Evolutionary conservation across 2,329 filamentous ascomycete species (phyloP).

Genomic region (Chrysoporthe cubensis): DNA sequence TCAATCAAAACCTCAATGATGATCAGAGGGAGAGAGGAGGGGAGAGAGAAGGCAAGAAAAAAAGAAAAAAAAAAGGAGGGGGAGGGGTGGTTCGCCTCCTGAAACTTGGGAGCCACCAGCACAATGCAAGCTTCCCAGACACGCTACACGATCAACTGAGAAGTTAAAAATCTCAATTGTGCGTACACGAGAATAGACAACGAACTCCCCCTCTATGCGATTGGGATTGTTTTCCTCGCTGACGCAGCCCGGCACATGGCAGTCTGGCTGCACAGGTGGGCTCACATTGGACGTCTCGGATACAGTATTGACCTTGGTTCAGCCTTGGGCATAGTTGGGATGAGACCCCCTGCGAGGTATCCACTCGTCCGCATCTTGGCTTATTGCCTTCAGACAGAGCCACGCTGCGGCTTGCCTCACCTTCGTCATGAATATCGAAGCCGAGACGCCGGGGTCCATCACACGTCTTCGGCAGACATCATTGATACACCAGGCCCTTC

Average conservation of each 20-base stretch:
- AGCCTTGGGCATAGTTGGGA: not conserved
- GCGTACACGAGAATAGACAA: not conserved
- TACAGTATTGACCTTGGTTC: not conserved
- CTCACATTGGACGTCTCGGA: not conserved
- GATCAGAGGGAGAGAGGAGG: not conserved
- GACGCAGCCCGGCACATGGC: no score
- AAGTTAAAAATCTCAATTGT: not conserved
- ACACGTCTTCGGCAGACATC: not conserved
- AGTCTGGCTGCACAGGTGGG: not conserved
- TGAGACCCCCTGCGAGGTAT: not conserved
- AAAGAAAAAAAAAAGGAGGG: not conserved
- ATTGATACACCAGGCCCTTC: not conserved
- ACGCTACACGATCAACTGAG: not conserved
- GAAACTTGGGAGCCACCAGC: slow-evolving; percentile 1
- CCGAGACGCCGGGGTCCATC: slow-evolving; percentile 5
- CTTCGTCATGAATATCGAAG: not conserved
- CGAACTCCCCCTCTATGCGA: not conserved
- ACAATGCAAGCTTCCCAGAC: not conserved
- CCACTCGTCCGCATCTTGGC: not conserved
- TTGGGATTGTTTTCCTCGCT: not conserved
- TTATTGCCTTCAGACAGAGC: not conserved
- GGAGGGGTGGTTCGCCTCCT: not conserved
- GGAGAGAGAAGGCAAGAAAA: not conserved
- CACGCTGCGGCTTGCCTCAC: not conserved
- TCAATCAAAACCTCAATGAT: not conserved